Percentiles rank a stretch among this genome's conserved stretches.
Conservation (phyloP, 2,329 filamentous ascomycete species). For the Exophiala aquamarina region DNA sequence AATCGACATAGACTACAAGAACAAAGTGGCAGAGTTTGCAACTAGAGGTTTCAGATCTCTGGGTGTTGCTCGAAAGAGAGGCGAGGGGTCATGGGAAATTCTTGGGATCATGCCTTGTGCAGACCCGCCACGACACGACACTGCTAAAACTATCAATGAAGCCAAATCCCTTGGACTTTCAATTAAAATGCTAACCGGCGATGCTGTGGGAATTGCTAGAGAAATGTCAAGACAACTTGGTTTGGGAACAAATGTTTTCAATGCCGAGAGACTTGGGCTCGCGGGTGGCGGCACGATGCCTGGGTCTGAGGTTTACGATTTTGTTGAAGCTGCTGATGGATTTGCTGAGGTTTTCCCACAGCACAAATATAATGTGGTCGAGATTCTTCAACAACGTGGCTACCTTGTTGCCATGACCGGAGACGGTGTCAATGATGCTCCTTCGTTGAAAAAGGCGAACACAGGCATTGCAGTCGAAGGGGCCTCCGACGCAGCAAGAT, state of each 20-base stretch:
- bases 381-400: conserved; percentile 89
- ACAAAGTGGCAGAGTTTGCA: conserved; percentile 88
- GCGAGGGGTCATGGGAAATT: conserved; percentile 80
- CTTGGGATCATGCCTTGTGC: conserved; percentile 94
- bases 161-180: conserved; percentile 83
- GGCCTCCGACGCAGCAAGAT: conserved; percentile 85
- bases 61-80: conserved; percentile 87
- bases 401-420: conserved; percentile 95
- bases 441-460: conserved; percentile 92
- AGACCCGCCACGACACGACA: conserved; percentile 87
- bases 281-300: conserved; percentile 85
- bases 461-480: conserved; percentile 94
- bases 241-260: conserved; percentile 91
- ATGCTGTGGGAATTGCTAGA: conserved; percentile 88
- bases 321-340: conserved; percentile 91
- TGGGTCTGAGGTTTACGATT: conserved; percentile 90
- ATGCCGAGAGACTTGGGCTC: conserved; percentile 87
- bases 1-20: conserved; percentile 82
- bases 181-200: conserved; percentile 96
- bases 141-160: conserved; percentile 85
- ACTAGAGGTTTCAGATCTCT: conserved; percentile 92
- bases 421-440: conserved; percentile 92
- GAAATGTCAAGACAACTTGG: conserved; percentile 89
- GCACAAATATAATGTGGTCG: conserved; percentile 93
- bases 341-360: conserved; percentile 94